phyloP scores from a whole-genome alignment of 129 eudicot species.

The Flaveria bidentis region DNA sequence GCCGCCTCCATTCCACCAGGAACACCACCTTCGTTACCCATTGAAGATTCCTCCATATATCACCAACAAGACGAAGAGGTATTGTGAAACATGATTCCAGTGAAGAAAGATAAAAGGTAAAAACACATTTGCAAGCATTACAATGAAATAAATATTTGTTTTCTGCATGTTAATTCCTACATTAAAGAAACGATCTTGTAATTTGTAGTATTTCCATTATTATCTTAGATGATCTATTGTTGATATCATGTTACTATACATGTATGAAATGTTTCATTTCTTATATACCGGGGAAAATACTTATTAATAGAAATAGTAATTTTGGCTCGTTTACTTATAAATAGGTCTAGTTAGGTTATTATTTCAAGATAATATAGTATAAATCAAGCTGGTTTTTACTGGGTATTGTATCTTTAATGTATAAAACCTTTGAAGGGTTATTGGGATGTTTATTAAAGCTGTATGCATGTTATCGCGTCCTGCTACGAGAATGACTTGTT shows the following conservation, averaged over 20 bases:
- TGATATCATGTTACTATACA: neutral
- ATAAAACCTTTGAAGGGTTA: too few species aligned
- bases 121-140: neutral
- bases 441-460: too few species aligned
- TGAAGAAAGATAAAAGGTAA: conserved; percentile 6
- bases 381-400: too few species aligned
- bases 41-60: conserved; percentile 55
- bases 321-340: too few species aligned
- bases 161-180: conserved; percentile 13
- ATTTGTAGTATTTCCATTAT: neutral
- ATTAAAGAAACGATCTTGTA: neutral
- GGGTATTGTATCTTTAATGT: too few species aligned
- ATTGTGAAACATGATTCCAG: conserved; percentile 34
- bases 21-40: conserved; percentile 86
- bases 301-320: too few species aligned
- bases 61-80: conserved; percentile 70
- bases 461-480: too few species aligned
- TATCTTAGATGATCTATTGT: neutral
- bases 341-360: too few species aligned
- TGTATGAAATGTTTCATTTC: neutral
- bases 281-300: too few species aligned
- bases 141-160: conserved; percentile 18
- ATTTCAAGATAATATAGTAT: too few species aligned
- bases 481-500: too few species aligned
- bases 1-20: conserved; percentile 94